A percentile compares a stretch with the other conserved stretches of the same genome.
Evolutionary conservation across 768 basidiomycete genomes (phyloP).

Genomic region (Phanerochaete sordida): DNA sequence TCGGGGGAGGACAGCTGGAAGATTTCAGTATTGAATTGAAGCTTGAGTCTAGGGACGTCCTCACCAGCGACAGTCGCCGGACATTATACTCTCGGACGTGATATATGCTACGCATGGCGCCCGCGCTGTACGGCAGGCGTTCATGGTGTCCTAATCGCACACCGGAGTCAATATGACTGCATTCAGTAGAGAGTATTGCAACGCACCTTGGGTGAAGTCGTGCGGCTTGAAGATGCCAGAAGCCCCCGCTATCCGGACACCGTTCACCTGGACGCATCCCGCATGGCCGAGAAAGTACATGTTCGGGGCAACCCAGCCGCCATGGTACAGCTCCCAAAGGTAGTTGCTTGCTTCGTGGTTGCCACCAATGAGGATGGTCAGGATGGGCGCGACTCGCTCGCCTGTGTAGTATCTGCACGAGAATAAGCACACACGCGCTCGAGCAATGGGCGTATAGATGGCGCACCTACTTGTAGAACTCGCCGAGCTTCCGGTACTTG

Average conservation of each 20-base stretch:
- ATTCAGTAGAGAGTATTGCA: background rate
- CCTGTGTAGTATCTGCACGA: constrained; percentile 79
- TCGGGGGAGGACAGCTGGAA: constrained; percentile 54
- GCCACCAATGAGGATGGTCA: constrained; percentile 94
- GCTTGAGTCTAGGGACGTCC: constrained; percentile 15
- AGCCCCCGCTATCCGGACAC: constrained; percentile 82
- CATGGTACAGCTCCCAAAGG: constrained; percentile 95
- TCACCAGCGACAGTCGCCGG: constrained; percentile 69
- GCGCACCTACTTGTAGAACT: constrained; percentile 70
- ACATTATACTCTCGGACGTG: constrained; percentile 88
- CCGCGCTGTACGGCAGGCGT: constrained; percentile 71
- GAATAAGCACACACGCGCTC: background rate
- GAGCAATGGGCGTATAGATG: background rate
- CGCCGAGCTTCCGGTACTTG: constrained; percentile 82
- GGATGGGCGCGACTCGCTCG: constrained; percentile 71
- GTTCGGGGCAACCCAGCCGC: constrained; percentile 95
- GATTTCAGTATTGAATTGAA: background rate
- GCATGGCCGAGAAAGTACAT: constrained; percentile 95
- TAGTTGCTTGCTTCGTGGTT: constrained; percentile 98
- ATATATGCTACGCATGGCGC: constrained; percentile 78
- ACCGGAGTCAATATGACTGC: background rate
- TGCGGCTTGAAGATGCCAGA: constrained; percentile 87
- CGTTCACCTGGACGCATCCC: constrained; percentile 85
- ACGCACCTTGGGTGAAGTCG: constrained; percentile 67
- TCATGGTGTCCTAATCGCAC: constrained; percentile 67